A percentile compares a stretch with the other conserved stretches of the same genome.
These are phyloP conservation scores for Russula sp. DNA, from an alignment of 768 basidiomycete genomes.

Conservation along the genomic window DNA sequence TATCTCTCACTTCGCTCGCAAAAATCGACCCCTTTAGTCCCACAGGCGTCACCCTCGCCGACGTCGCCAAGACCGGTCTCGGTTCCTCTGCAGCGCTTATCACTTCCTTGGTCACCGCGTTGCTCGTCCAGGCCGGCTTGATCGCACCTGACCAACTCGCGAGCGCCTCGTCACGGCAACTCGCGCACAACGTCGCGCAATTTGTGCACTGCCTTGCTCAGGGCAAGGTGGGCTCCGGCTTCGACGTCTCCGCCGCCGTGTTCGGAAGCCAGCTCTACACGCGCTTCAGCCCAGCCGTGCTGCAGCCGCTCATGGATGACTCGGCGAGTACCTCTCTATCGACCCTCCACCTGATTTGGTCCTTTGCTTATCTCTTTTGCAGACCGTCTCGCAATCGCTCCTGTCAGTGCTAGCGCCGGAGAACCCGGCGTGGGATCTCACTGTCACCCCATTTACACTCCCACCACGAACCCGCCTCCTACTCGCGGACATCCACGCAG, in stretches of 20 bases:
- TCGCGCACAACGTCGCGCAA: conserved; percentile 92
- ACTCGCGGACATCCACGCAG: conserved; percentile 93
- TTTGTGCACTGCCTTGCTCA: conserved; percentile 95
- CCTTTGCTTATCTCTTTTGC: conserved; percentile 10
- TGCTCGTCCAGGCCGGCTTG: conserved; percentile 69
- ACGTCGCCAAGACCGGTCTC: conserved; percentile 98
- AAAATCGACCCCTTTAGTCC: conserved; percentile 71
- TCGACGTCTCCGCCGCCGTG: conserved; percentile 91
- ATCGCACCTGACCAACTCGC: conserved; percentile 48
- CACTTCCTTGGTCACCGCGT: conserved; percentile 84
- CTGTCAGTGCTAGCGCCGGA: conserved; percentile 52
- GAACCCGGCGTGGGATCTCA: conserved; percentile 71
- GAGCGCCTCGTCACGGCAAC: conserved; percentile 37
- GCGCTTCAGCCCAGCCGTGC: conserved; percentile 70
- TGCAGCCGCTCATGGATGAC: conserved; percentile 59
- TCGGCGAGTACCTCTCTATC: conserved; percentile 33
- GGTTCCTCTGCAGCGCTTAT: conserved; percentile 97
- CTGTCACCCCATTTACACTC: conserved; percentile 63
- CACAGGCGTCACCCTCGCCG: conserved; percentile 58
- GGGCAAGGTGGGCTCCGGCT: conserved; percentile 96
- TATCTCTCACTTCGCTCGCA: conserved; percentile 56
- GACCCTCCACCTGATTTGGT: background rate
- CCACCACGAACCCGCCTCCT: conserved; percentile 81
- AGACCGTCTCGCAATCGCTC: conserved; percentile 32
- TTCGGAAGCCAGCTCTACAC: conserved; percentile 94